A percentile compares a stretch with the other conserved stretches of the same genome.
Evolutionary conservation across 768 basidiomycete species (phyloP).

Genomic region (Mycena polygramma): DNA sequence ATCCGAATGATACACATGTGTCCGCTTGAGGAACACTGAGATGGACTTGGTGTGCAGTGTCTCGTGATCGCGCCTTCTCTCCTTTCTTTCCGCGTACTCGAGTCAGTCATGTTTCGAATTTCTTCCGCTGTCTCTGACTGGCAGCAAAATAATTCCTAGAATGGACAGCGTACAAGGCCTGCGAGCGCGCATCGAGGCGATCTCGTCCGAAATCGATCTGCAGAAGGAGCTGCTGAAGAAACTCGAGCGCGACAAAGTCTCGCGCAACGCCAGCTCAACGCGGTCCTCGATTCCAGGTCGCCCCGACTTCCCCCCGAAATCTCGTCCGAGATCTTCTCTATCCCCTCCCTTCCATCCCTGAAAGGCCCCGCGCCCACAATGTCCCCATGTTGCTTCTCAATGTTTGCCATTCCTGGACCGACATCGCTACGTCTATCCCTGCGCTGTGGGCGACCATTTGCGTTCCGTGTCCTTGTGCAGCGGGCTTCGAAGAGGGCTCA

Average conservation of each 20-base stretch:
- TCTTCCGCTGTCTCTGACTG: no score
- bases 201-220: neutral
- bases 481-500: neutral
- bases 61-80: no score
- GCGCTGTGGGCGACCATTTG: neutral
- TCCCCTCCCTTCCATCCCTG: neutral
- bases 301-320: slow-evolving; percentile 18
- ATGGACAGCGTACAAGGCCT: neutral
- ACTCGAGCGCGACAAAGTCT: slow-evolving; percentile 2
- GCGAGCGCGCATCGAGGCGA: neutral
- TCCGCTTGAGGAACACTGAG: no score
- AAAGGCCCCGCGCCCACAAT: neutral
- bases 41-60: no score
- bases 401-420: slow-evolving; percentile 1
- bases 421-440: neutral
- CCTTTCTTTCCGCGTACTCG: no score
- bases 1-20: no score
- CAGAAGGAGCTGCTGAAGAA: slow-evolving; percentile 2
- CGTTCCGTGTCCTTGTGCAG: neutral
- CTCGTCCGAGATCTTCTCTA: slow-evolving; percentile 13
- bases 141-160: no score
- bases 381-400: neutral
- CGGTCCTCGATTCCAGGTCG: slow-evolving; percentile 15
- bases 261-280: slow-evolving; percentile 20
- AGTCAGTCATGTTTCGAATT: no score